Percentiles rank a stretch among this genome's conserved stretches.
Evolutionary conservation across 2,329 filamentous ascomycete species (phyloP).

Genomic region (Clathrospora elynae): DNA sequence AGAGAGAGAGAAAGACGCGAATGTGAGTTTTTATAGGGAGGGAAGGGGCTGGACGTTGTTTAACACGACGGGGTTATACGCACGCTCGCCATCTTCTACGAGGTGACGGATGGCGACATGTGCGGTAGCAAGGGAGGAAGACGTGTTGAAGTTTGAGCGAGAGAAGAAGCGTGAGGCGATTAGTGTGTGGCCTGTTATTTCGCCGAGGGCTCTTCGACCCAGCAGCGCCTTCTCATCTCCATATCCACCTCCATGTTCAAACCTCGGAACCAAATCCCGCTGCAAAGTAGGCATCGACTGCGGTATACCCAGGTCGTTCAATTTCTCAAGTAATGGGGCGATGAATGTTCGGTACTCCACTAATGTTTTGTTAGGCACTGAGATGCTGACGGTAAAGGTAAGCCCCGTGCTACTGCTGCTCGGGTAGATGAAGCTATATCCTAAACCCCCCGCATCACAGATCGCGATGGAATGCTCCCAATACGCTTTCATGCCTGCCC

Average conservation of each 20-base stretch:
- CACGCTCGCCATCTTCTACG: slow-evolving; percentile 26
- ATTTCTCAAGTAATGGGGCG: slow-evolving; percentile 24
- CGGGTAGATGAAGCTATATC: slow-evolving; percentile 36
- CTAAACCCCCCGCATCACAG: slow-evolving; percentile 30
- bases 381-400: slow-evolving; percentile 29
- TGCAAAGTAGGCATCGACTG: slow-evolving; percentile 17
- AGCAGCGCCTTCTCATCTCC: background rate
- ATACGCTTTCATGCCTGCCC: slow-evolving; percentile 32
- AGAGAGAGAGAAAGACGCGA: too few species aligned
- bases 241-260: too few species aligned
- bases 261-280: slow-evolving; percentile 1
- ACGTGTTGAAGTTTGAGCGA: slow-evolving; percentile 19
- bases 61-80: too few species aligned
- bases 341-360: slow-evolving; percentile 22
- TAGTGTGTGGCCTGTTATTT: slow-evolving; percentile 28
- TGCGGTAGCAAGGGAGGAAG: slow-evolving; percentile 8
- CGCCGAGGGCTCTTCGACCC: slow-evolving; percentile 16
- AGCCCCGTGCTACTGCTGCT: slow-evolving; percentile 17
- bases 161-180: slow-evolving; percentile 36
- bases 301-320: slow-evolving; percentile 26
- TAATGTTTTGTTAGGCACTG: slow-evolving; percentile 19
- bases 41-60: too few species aligned
- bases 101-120: slow-evolving; percentile 24
- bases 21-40: too few species aligned
- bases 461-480: slow-evolving; percentile 22